Conservation (phyloP, 1,284 basidiomycete species). For the Trametes hirsuta region DNA sequence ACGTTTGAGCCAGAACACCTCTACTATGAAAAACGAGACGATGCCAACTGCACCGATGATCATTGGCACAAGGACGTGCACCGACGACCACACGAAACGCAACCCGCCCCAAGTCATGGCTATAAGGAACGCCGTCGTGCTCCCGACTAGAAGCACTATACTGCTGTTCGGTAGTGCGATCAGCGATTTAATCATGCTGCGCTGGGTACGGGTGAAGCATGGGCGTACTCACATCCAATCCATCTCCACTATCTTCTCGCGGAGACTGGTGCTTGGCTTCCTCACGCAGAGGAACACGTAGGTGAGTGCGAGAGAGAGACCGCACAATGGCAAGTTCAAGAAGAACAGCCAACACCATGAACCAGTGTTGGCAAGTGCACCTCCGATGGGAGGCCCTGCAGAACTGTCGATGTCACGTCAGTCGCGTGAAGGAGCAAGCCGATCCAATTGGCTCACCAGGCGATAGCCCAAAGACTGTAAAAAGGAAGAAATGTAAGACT, state of each 20-base stretch:
- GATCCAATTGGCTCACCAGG: no score
- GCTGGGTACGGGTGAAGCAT: neutral
- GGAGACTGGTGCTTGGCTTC: slow-evolving; percentile 5
- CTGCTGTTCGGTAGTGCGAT: slow-evolving; percentile 14
- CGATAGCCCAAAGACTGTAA: no score
- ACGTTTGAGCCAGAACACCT: slow-evolving; percentile 10
- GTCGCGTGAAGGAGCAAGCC: no score
- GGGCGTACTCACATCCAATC: slow-evolving; percentile 16
- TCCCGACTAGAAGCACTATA: slow-evolving; percentile 23
- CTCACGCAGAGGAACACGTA: slow-evolving; percentile 13
- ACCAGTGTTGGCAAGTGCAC: slow-evolving; percentile 24
- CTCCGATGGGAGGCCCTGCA: slow-evolving; percentile 10
- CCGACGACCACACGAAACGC: slow-evolving; percentile 20
- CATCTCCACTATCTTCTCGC: slow-evolving; percentile 12
- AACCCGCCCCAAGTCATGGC: slow-evolving; percentile 30
- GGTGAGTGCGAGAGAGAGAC: slow-evolving; percentile 12
- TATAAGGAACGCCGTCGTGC: slow-evolving; percentile 20
- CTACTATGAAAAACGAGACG: slow-evolving; percentile 24
- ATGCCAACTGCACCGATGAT: slow-evolving; percentile 25
- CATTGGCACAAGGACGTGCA: slow-evolving; percentile 25
- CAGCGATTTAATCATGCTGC: neutral
- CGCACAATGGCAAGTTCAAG: slow-evolving; percentile 20
- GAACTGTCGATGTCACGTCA: no score
- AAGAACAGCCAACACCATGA: slow-evolving; percentile 37
- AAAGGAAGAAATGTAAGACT: no score